Conservation (phyloP, 257 asterid species). For the Forsythia viridissima region DNA sequence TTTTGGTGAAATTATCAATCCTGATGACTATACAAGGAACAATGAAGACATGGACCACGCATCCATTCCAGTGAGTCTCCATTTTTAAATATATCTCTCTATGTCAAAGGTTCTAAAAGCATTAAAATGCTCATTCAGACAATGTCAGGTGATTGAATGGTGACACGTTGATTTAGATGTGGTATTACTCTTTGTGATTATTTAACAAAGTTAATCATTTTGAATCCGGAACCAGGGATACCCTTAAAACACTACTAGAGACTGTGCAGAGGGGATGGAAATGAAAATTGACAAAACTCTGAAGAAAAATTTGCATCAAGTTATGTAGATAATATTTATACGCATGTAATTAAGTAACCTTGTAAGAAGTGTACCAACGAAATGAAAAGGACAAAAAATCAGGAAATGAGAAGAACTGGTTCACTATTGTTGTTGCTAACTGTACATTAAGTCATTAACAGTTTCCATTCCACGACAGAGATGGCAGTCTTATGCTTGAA, state of each 20-base stretch:
- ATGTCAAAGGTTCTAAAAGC: conserved; percentile 5
- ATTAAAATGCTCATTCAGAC: conserved; percentile 9
- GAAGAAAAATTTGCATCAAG: conserved; percentile 10
- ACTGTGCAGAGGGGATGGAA: background rate
- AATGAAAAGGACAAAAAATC: conserved; percentile 7
- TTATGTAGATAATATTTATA: conserved; percentile 13
- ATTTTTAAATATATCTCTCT: conserved; percentile 15
- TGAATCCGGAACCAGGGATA: conserved; percentile 15
- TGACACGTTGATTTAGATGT: background rate
- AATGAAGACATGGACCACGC: conserved; percentile 72
- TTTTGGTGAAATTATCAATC: conserved; percentile 94
- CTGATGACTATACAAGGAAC: conserved; percentile 82
- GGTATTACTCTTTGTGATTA: conserved; percentile 13
- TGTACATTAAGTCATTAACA: background rate
- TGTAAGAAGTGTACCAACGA: conserved; percentile 1
- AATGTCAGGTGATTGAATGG: background rate
- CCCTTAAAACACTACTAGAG: no score
- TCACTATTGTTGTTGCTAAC: background rate
- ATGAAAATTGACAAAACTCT: background rate
- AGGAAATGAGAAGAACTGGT: background rate
- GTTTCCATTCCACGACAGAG: background rate
- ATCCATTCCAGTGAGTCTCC: conserved; percentile 59
- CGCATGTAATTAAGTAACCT: conserved; percentile 8
- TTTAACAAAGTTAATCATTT: background rate
- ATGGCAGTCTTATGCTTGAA: conserved; percentile 16